phyloP scores from a whole-genome alignment of 352 stramenopile genomes.

The Thalassiosira sp. region DNA sequence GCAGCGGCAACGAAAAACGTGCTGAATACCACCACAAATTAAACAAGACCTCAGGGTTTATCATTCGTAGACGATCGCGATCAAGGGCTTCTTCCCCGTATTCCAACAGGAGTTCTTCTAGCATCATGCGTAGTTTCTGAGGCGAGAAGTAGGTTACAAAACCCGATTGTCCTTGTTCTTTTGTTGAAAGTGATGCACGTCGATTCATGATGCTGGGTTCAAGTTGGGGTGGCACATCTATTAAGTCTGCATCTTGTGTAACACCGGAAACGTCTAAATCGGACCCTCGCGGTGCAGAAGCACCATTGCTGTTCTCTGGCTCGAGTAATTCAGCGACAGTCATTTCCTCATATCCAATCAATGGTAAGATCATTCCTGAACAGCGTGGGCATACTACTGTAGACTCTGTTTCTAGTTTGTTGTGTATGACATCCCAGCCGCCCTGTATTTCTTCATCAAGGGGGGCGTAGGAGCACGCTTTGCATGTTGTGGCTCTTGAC shows the following conservation, averaged over 20 bases:
- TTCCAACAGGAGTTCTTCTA: constrained; percentile 73
- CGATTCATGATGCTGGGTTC: constrained; percentile 42
- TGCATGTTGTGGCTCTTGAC: constrained; percentile 66
- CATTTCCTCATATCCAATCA: constrained; percentile 70
- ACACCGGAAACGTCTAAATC: constrained; percentile 27
- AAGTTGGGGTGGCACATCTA: constrained; percentile 69
- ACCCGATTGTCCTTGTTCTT: constrained; percentile 26
- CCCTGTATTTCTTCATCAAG: constrained; percentile 82
- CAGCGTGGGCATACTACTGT: constrained; percentile 71
- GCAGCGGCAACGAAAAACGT: constrained; percentile 79
- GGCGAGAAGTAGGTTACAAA: constrained; percentile 78
- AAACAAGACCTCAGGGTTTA: constrained; percentile 75
- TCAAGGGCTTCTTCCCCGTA: constrained; percentile 74
- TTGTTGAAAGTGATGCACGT: neutral
- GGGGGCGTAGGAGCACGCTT: constrained; percentile 72
- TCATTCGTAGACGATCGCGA: constrained; percentile 57
- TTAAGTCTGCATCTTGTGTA: constrained; percentile 23
- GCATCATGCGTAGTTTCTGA: constrained; percentile 53
- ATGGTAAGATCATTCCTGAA: constrained; percentile 54
- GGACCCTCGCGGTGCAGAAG: neutral
- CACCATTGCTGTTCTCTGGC: constrained; percentile 6
- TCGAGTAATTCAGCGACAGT: constrained; percentile 51
- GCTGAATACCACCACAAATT: constrained; percentile 84
- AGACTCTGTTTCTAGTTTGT: constrained; percentile 46
- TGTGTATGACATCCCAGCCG: constrained; percentile 73